Evolutionary conservation across 805 yeast species (phyloP).

Genomic region (Saccharomycopsis synnaedendra): DNA sequence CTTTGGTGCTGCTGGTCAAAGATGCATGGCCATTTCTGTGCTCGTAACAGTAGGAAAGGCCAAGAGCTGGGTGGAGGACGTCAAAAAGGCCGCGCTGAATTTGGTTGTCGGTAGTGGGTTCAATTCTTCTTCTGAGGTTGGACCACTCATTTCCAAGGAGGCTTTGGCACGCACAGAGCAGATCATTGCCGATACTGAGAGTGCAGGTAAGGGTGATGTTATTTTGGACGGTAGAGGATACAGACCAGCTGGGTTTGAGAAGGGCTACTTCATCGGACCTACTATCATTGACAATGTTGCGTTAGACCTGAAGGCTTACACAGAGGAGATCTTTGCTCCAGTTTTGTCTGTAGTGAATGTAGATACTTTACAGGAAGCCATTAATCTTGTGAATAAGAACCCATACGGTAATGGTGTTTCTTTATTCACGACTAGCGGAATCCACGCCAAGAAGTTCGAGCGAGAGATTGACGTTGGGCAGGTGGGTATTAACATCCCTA

Average conservation of each 20-base stretch:
- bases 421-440: constrained; percentile 57
- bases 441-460: constrained; percentile 60
- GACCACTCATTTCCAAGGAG: constrained; percentile 60
- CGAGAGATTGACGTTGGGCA: constrained; percentile 63
- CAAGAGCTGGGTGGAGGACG: constrained; percentile 45
- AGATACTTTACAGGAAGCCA: constrained; percentile 63
- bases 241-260: constrained; percentile 30
- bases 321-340: constrained; percentile 68
- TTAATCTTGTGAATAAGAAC: constrained; percentile 47
- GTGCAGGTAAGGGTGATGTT: constrained; percentile 47
- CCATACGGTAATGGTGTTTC: constrained; percentile 66
- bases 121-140: constrained; percentile 48
- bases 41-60: constrained; percentile 52
- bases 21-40: constrained; percentile 72
- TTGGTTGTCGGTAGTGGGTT: constrained; percentile 60
- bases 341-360: constrained; percentile 52
- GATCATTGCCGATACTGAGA: constrained; percentile 40
- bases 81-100: constrained; percentile 42
- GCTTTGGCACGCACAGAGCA: constrained; percentile 42
- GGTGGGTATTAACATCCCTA: constrained; percentile 70
- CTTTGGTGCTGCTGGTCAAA: constrained; percentile 78
- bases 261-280: constrained; percentile 66
- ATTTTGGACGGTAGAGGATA: constrained; percentile 53
- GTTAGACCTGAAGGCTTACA: constrained; percentile 57
- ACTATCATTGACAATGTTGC: constrained; percentile 51